Percentiles rank a stretch among this genome's conserved stretches.
Conservation (phyloP, 768 basidiomycete genomes). For the Auricularia sp. region DNA sequence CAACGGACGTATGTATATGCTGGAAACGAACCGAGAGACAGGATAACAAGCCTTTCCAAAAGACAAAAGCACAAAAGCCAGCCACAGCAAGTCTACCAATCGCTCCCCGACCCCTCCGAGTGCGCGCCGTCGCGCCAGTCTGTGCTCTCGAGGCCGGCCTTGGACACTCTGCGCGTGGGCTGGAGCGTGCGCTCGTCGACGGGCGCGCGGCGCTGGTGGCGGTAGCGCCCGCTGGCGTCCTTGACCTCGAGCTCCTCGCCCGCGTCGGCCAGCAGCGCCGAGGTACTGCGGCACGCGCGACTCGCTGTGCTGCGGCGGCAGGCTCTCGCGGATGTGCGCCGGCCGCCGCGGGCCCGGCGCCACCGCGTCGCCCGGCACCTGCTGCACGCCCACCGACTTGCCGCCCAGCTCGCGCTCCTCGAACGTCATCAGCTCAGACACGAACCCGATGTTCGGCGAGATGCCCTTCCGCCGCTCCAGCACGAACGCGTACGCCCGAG, state of each 20-base stretch:
- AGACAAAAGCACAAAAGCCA: no score
- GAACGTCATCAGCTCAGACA: conserved; percentile 93
- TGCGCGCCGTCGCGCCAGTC: neutral
- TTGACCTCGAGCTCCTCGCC: conserved; percentile 47
- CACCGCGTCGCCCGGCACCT: conserved; percentile 14
- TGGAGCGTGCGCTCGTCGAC: no score
- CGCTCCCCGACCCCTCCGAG: neutral
- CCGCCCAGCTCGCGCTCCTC: conserved; percentile 84
- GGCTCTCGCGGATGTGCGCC: conserved; percentile 63
- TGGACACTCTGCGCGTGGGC: no score
- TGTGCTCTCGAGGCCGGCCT: no score
- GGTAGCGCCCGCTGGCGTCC: no score
- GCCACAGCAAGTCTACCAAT: neutral
- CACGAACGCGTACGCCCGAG: conserved; percentile 84
- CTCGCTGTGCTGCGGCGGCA: conserved; percentile 39
- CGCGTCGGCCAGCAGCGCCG: conserved; percentile 44
- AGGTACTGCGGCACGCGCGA: conserved; percentile 21
- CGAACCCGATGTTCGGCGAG: conserved; percentile 95
- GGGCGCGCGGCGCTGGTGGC: no score
- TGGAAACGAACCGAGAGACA: no score
- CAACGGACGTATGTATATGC: no score
- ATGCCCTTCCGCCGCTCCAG: conserved; percentile 89
- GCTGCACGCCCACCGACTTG: conserved; percentile 54
- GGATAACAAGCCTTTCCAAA: no score
- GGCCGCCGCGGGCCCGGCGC: conserved; percentile 34